A percentile compares a stretch with the other conserved stretches of the same genome.
Evolutionary conservation across 2,329 filamentous ascomycete genomes (phyloP).

Genomic region (Talaromyces amestolkiae): DNA sequence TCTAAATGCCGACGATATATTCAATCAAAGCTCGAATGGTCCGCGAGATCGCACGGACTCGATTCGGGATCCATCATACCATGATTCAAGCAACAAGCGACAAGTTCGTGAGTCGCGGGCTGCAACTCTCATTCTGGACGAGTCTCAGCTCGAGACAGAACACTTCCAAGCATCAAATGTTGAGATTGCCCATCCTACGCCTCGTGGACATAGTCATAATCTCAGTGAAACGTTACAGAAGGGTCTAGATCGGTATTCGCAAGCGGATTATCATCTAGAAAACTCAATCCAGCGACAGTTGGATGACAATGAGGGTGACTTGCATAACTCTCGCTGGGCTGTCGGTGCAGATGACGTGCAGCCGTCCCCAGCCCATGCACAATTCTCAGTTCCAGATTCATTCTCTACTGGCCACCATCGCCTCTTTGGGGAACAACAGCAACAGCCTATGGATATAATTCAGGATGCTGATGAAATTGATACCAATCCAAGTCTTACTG

Average conservation of each 20-base stretch:
- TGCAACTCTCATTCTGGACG: slow-evolving; percentile 29
- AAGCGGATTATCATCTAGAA: slow-evolving; percentile 80
- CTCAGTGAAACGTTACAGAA: slow-evolving; percentile 75
- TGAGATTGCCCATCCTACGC: slow-evolving; percentile 60
- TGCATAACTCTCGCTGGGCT: slow-evolving; percentile 38
- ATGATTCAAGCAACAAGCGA: slow-evolving; percentile 30
- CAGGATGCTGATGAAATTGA: slow-evolving; percentile 65
- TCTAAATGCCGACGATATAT: slow-evolving; percentile 53
- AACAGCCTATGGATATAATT: slow-evolving; percentile 27
- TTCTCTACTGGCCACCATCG: slow-evolving; percentile 33
- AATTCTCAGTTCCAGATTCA: slow-evolving; percentile 19
- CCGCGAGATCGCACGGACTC: slow-evolving; percentile 24
- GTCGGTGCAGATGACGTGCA: slow-evolving; percentile 33
- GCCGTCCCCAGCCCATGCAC: slow-evolving; percentile 22
- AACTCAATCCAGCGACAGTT: slow-evolving; percentile 75
- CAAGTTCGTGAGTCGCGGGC: slow-evolving; percentile 29
- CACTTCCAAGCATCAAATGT: slow-evolving; percentile 44
- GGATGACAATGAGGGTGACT: slow-evolving; percentile 59
- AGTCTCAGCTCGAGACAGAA: slow-evolving; percentile 29
- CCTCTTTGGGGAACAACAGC: slow-evolving; percentile 35
- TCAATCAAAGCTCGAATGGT: slow-evolving; percentile 32
- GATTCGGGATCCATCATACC: slow-evolving; percentile 27
- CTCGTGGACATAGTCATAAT: slow-evolving; percentile 66
- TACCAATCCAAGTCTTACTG: slow-evolving; percentile 70
- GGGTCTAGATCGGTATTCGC: slow-evolving; percentile 64